Base-by-base conservation (phyloP, 495 filamentous ascomycete species). In the Pseudomonodictys pantanalensis region DNA sequence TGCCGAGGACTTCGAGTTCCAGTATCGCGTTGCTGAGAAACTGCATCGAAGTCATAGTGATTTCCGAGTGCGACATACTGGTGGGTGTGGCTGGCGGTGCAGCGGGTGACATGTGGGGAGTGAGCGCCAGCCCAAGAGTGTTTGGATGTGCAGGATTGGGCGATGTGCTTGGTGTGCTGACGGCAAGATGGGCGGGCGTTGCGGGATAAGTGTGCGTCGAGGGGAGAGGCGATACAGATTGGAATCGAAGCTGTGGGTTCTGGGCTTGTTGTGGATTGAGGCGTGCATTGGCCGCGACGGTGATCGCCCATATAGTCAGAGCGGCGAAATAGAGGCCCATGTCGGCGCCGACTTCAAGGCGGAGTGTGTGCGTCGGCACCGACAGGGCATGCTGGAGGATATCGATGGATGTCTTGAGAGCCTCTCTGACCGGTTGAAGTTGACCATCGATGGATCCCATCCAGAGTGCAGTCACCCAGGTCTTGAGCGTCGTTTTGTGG, bases 281-380 rank as follows among this genome's bases (percentile, higher is more conserved):
- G 18, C 57, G 55, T 1, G 65, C 44, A 30, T 56, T 60, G 35
- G 60, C 50, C 17, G 60, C 65, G 25, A 68, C 56, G n/a, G 65
- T 64, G 18, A 61, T 53, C 11, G 68, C 66, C 71, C 71, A 73
- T 15, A 73, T 38, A 10, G 71, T 66, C 15, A 73, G 41, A 15
- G 63, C 56, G 5, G 71, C 66, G 24, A 68, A 66, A 63, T 72
- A 68, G 26, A 73, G 47, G n/a, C 55, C 49, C 68, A 71, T 68
- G 38, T 73, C 69, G 29, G 69, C 70, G 41, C 64, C 58, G 0
- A 53, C 39, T 26, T 69, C 66, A 22, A 73, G 58, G 0, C 60
- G 55, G 8, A 73, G 62, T 26, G 61, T 66, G 24, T 65, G 61
- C 5, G 41, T 41, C 9, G 64, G 63, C 41, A 58, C 45, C 24